Percentiles rank a stretch among this genome's conserved stretches.
phyloP scores from a whole-genome alignment of 225 moss, liverwort and hornwort species.

The Polytrichum commune region DNA sequence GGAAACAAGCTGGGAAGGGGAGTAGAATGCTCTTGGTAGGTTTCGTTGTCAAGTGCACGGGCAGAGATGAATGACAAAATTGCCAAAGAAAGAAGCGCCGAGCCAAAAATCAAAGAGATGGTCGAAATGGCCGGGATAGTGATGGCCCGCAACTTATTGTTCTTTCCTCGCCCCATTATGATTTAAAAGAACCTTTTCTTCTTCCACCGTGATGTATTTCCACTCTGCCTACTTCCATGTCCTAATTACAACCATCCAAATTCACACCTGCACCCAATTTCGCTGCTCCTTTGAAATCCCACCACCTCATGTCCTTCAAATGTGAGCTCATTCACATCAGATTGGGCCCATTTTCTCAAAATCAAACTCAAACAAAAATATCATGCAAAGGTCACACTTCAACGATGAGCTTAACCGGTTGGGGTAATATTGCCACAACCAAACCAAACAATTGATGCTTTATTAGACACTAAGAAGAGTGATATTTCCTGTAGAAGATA shows the following conservation, averaged over 20 bases:
- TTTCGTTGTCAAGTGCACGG: conserved; percentile 24
- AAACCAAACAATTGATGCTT: no score
- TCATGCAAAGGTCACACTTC: no score
- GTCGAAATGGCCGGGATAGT: conserved; percentile 23
- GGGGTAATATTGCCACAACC: no score
- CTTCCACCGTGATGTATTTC: not conserved
- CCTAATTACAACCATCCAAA: not conserved
- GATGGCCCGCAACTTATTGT: conserved; percentile 9
- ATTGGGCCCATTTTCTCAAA: no score
- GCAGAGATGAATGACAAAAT: conserved; percentile 31
- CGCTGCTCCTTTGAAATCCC: no score
- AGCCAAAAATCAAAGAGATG: conserved; percentile 30
- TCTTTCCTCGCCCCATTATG: conserved; percentile 24
- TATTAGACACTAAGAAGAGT: no score
- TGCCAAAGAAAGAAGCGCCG: conserved; percentile 29
- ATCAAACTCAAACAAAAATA: no score
- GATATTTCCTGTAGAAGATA: no score
- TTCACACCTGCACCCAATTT: not conserved
- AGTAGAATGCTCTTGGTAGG: conserved; percentile 16
- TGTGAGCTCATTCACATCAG: no score
- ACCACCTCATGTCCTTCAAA: no score
- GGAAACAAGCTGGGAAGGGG: conserved; percentile 19
- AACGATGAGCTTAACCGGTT: no score
- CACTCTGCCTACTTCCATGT: conserved; percentile 23
- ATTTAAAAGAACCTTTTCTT: no score